Percentiles rank a stretch among this genome's conserved stretches.
Conservation (phyloP, 768 basidiomycete genomes). For the Mycena amicta region DNA sequence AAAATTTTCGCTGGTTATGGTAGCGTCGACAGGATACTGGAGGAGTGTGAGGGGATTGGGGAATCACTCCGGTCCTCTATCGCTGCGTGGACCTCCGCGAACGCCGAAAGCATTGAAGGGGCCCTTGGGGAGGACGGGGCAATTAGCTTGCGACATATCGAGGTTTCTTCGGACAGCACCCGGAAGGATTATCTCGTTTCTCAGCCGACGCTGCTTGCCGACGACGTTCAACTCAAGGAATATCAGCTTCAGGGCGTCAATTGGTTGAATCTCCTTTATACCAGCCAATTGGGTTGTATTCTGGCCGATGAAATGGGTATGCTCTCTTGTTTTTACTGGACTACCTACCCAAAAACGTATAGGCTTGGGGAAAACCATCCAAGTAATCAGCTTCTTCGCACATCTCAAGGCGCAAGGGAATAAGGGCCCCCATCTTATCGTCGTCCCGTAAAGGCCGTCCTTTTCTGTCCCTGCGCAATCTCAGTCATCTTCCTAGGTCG, state of each 20-base stretch:
- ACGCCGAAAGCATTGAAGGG: slow-evolving; percentile 30
- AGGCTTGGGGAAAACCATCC: slow-evolving; percentile 98
- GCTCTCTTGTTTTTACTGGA: slow-evolving; percentile 28
- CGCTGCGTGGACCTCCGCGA: slow-evolving; percentile 66
- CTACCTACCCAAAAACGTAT: slow-evolving; percentile 11
- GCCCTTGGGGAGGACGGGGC: slow-evolving; percentile 63
- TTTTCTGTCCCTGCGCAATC: slow-evolving; percentile 1
- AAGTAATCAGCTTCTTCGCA: slow-evolving; percentile 97
- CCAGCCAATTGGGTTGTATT: slow-evolving; percentile 84
- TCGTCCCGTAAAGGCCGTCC: slow-evolving; percentile 87
- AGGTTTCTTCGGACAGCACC: slow-evolving; percentile 40
- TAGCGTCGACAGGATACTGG: slow-evolving; percentile 85
- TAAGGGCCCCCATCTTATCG: slow-evolving; percentile 86
- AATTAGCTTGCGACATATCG: slow-evolving; percentile 54
- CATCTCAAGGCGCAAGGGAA: slow-evolving; percentile 79
- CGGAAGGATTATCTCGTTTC: slow-evolving; percentile 67
- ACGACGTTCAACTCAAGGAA: slow-evolving; percentile 83
- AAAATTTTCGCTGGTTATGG: slow-evolving; percentile 84
- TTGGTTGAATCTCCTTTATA: slow-evolving; percentile 90
- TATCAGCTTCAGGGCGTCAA: slow-evolving; percentile 98
- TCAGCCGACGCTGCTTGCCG: slow-evolving; percentile 72
- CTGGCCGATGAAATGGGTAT: slow-evolving; percentile 99
- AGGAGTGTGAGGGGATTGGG: slow-evolving; percentile 88
- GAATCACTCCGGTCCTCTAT: slow-evolving; percentile 72
- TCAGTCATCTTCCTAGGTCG: slow-evolving; percentile 51